Evolutionary conservation across 2,329 filamentous ascomycete genomes (phyloP).

Genomic region (Rosellinia necatrix): DNA sequence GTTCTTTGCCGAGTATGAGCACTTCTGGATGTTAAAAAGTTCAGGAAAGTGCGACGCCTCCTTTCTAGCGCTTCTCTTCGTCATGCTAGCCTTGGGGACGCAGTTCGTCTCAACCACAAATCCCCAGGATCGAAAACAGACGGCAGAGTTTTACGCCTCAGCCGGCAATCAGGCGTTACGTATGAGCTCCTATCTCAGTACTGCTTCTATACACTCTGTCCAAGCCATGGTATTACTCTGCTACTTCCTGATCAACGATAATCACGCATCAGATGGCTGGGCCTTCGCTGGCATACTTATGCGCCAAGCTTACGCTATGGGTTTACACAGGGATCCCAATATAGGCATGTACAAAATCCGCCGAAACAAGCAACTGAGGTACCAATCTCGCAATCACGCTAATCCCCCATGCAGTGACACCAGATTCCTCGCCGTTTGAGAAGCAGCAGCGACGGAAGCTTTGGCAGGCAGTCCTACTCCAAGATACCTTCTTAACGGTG

Average conservation of each 20-base stretch:
- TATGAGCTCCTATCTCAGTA: conserved; percentile 76
- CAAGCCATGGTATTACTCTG: conserved; percentile 83
- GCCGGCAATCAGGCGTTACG: conserved; percentile 78
- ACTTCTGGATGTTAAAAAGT: conserved; percentile 69
- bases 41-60: conserved; percentile 70
- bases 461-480: conserved; percentile 80
- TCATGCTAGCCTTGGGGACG: conserved; percentile 77
- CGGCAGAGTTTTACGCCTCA: conserved; percentile 80
- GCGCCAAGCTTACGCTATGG: conserved; percentile 81
- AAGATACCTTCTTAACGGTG: conserved; percentile 82
- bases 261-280: conserved; percentile 82
- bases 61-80: conserved; percentile 73
- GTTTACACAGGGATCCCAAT: conserved; percentile 78
- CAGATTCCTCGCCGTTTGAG: conserved; percentile 69
- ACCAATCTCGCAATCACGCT: neutral
- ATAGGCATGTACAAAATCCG: conserved; percentile 53
- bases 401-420: conserved; percentile 55
- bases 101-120: conserved; percentile 71
- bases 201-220: conserved; percentile 72
- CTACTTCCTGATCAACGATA: conserved; percentile 86
- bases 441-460: conserved; percentile 80
- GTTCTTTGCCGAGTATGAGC: conserved; percentile 78
- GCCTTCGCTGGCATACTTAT: conserved; percentile 79
- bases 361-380: neutral
- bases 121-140: conserved; percentile 69